Base-by-base conservation (phyloP, 106 monocot species). In the Dendrobium nobile region DNA sequence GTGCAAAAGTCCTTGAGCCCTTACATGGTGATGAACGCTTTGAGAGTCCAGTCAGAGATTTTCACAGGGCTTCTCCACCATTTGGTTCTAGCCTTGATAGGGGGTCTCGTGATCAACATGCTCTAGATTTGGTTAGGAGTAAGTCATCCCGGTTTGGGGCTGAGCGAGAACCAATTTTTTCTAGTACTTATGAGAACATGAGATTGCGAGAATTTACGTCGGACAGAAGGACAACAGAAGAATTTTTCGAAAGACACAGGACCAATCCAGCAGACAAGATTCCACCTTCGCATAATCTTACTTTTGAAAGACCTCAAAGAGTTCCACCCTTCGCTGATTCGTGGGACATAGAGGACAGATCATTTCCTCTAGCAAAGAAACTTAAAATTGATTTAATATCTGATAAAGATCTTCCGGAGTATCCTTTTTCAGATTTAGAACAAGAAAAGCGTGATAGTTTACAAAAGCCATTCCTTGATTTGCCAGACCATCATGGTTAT, bases 351-450 rank as follows among this genome's bases (percentile, higher is more conserved):
- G 90, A 86, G 17, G 81, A 88, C 56, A 80, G 77, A 79, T 59
- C 82, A 13, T 90, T 87, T 82, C 87, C 87, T 81, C 81, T 82
- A 75, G 43, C 82, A 18, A 95, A 95, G 82, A 95, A 89, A 82
- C 78, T 81, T 47, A 92, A 80, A 80, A 47, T 73, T 26, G 95
- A 85, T 37, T 20, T 80, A 42, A 83, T 83, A 68, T 73, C 81
- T 78, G 92, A 95, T 77, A 87, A 83, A 24, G 98, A 98, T 79
- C 88, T 98, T 80, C 95, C 98, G 31, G 98, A 98, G 28, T 95
- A 95, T 84, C 91, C 92, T 75, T 98, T 92, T 82, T 82, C 86
- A 77, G 87, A 87, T 37, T 83, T 86, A 16, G 86, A 85, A 20
- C 79, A 75, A 79, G 90, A 82, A 74, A 86, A 85, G 56, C 67